phyloP scores from a whole-genome alignment of 257 asterid species.

The Gentiana straminea region DNA sequence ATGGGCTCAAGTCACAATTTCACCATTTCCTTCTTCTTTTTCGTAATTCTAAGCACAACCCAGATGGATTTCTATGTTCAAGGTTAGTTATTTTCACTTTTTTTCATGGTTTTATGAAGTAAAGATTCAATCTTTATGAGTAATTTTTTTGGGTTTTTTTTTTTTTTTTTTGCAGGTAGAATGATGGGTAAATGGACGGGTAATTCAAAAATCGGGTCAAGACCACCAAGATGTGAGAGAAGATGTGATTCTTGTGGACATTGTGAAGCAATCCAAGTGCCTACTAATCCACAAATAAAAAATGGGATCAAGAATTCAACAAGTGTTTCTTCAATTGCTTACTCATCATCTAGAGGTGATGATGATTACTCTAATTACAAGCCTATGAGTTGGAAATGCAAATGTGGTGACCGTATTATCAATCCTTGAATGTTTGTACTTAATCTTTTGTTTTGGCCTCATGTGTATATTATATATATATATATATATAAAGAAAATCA shows the following conservation, averaged over 20 bases:
- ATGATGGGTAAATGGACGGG: slow-evolving; percentile 13
- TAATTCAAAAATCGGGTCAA: slow-evolving; percentile 54
- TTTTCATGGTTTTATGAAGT: neutral
- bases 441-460: neutral
- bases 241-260: slow-evolving; percentile 49
- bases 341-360: slow-evolving; percentile 15
- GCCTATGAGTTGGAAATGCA: slow-evolving; percentile 98
- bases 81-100: slow-evolving; percentile 23
- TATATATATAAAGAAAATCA: neutral
- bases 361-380: slow-evolving; percentile 49
- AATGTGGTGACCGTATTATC: slow-evolving; percentile 72
- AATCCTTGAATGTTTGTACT: slow-evolving; percentile 36
- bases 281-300: slow-evolving; percentile 43
- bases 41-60: slow-evolving; percentile 25
- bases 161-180: slow-evolving; percentile 39
- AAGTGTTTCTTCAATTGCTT: slow-evolving; percentile 9
- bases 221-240: slow-evolving; percentile 76
- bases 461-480: no score
- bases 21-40: slow-evolving; percentile 21
- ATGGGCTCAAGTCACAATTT: slow-evolving; percentile 27
- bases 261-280: slow-evolving; percentile 88
- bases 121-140: neutral
- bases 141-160: neutral
- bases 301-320: slow-evolving; percentile 19
- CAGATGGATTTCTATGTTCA: slow-evolving; percentile 26